Conservation (phyloP, 805 yeast species). For the Myxozyma lipomycoides region DNA sequence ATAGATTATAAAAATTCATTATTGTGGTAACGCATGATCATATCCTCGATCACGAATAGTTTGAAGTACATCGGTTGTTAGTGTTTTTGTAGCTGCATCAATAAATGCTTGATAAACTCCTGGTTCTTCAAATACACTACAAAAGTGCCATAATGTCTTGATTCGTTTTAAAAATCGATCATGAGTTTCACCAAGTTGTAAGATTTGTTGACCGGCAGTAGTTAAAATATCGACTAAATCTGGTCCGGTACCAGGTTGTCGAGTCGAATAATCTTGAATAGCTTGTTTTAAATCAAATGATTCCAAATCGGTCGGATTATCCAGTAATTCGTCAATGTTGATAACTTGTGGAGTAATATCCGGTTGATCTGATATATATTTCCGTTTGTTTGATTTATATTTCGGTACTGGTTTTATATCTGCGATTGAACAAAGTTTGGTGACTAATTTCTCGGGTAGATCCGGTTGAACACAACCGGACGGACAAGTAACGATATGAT, state of each 20-base stretch:
- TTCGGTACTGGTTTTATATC: conserved; percentile 18
- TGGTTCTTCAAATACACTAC: neutral
- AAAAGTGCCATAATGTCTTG: neutral
- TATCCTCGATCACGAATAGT: neutral
- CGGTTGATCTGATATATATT: conserved; percentile 1
- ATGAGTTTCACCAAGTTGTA: neutral
- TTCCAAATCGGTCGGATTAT: neutral
- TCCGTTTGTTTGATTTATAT: conserved; percentile 16
- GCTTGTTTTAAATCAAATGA: conserved; percentile 7
- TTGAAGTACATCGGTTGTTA: too few relatives aligned
- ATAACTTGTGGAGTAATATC: neutral
- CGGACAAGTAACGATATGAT: conserved; percentile 26
- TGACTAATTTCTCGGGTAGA: conserved; percentile 3
- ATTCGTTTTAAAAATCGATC: neutral
- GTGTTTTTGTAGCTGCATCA: too few relatives aligned
- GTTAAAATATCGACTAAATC: neutral
- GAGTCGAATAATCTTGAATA: conserved; percentile 1
- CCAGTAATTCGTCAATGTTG: conserved; percentile 14
- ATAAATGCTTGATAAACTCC: neutral
- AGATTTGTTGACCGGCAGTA: neutral
- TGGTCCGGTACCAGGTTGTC: neutral
- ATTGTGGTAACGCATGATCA: neutral
- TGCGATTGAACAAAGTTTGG: conserved; percentile 5
- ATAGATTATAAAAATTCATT: conserved; percentile 11
- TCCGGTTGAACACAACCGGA: conserved; percentile 3